phyloP scores from a whole-genome alignment of 228 moss, liverwort and hornwort genomes.

The Sphagnum magellanicum region DNA sequence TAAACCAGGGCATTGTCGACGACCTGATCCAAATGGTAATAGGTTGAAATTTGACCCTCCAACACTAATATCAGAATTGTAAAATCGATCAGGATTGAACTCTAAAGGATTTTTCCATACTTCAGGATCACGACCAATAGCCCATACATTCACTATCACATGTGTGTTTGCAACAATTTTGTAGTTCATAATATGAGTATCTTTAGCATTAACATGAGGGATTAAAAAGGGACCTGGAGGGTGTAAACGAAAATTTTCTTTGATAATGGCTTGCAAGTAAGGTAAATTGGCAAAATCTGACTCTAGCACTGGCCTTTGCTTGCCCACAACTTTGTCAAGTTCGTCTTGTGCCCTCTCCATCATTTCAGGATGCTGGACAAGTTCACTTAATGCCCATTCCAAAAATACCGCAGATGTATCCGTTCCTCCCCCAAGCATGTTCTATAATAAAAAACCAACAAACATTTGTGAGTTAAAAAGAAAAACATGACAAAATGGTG shows the following conservation, averaged over 20 bases:
- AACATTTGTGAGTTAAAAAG: no score
- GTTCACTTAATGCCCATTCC: slow-evolving; percentile 35
- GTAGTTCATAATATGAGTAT: slow-evolving; percentile 17
- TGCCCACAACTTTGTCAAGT: slow-evolving; percentile 32
- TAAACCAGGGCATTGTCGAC: not conserved
- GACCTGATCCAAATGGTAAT: slow-evolving; percentile 18
- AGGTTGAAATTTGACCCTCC: slow-evolving; percentile 27
- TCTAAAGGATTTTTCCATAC: slow-evolving; percentile 17
- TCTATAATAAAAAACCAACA: slow-evolving; percentile 4
- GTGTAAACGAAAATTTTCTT: slow-evolving; percentile 23
- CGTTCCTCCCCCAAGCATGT: slow-evolving; percentile 23
- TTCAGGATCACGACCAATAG: slow-evolving; percentile 19
- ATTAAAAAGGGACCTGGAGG: slow-evolving; percentile 6
- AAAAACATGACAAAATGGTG: no score
- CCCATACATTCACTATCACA: slow-evolving; percentile 29
- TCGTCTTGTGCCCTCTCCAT: slow-evolving; percentile 16
- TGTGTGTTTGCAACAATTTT: slow-evolving; percentile 20
- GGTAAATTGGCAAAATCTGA: slow-evolving; percentile 17
- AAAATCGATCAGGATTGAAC: slow-evolving; percentile 21
- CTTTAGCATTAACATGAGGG: no score
- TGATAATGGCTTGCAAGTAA: slow-evolving; percentile 18
- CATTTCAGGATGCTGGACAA: slow-evolving; percentile 11
- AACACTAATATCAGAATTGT: slow-evolving; percentile 7
- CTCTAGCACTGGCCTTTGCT: slow-evolving; percentile 10
- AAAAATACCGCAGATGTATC: slow-evolving; percentile 10